These are phyloP conservation scores for Pachyrhizus erosus DNA, from an alignment of 306 rosid genomes.

Conservation along the genomic window DNA sequence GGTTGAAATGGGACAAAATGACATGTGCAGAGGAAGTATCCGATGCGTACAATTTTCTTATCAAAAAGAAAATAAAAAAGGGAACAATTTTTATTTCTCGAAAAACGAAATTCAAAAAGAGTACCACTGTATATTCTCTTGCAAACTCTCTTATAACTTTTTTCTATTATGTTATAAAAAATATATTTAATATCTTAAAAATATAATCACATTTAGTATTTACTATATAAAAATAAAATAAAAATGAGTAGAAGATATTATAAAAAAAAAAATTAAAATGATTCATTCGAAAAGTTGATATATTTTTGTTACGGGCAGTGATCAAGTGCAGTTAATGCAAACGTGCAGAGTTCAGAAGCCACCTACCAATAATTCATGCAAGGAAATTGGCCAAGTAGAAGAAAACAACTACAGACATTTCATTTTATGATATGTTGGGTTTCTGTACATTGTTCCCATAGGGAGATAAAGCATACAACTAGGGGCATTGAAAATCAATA, in stretches of 20 bases:
- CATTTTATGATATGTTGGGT: slow-evolving; percentile 1
- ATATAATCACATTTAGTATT: not conserved
- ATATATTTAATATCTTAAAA: not conserved
- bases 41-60: slow-evolving; percentile 34
- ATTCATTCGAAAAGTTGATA: not conserved
- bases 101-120: slow-evolving; percentile 36
- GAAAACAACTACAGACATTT: slow-evolving; percentile 24
- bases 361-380: slow-evolving; percentile 34
- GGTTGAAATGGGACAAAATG: slow-evolving; percentile 44
- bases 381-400: slow-evolving; percentile 35
- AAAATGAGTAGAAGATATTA: not conserved
- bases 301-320: not conserved
- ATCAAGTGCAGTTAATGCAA: slow-evolving; percentile 37
- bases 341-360: slow-evolving; percentile 3
- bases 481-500: slow-evolving; percentile 37
- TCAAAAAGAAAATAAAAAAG: not conserved
- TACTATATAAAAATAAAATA: not conserved
- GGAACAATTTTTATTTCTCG: not conserved
- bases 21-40: slow-evolving; percentile 54
- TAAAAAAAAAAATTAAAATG: not conserved
- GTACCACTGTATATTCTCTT: not conserved
- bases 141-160: not conserved
- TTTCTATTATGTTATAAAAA: not conserved
- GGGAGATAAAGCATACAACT: slow-evolving; percentile 11
- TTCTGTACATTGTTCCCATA: slow-evolving; percentile 20